These are phyloP conservation scores for Alternaria sp. DNA, from an alignment of 2,329 filamentous ascomycete species.

Conservation along the genomic window DNA sequence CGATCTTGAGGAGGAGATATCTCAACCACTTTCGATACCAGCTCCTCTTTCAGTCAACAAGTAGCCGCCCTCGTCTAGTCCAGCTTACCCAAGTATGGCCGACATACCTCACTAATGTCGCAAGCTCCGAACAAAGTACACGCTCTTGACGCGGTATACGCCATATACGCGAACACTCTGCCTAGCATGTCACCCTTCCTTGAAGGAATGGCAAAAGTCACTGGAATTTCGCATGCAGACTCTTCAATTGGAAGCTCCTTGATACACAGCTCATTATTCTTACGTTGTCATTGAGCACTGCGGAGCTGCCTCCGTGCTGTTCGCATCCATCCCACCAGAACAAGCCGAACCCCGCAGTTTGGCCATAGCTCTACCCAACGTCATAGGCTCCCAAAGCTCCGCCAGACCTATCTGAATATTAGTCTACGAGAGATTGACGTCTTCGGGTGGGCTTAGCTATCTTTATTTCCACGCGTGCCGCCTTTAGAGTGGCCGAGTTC, in stretches of 20 bases:
- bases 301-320: not conserved
- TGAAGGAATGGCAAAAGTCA: not conserved
- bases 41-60: not conserved
- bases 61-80: not conserved
- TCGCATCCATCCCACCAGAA: not conserved
- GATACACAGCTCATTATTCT: not conserved
- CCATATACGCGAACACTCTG: constrained; percentile 11
- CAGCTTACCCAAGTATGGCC: not conserved
- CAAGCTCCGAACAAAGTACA: constrained; percentile 6
- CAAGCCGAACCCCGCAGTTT: constrained; percentile 15
- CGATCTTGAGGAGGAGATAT: no score
- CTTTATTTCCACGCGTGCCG: constrained; percentile 6
- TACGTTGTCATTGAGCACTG: not conserved
- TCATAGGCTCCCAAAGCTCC: constrained; percentile 9
- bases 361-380: constrained; percentile 14
- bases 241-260: not conserved
- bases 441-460: constrained; percentile 2
- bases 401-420: not conserved
- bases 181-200: not conserved
- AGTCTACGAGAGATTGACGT: constrained; percentile 8
- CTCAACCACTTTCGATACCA: not conserved
- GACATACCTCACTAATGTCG: not conserved
- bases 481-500: not conserved
- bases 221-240: not conserved
- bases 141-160: constrained; percentile 30